Evolutionary conservation across 768 basidiomycete genomes (phyloP), one percentile per base, ranked within the genome.

Genomic region (Kwoniella sp.): DNA sequence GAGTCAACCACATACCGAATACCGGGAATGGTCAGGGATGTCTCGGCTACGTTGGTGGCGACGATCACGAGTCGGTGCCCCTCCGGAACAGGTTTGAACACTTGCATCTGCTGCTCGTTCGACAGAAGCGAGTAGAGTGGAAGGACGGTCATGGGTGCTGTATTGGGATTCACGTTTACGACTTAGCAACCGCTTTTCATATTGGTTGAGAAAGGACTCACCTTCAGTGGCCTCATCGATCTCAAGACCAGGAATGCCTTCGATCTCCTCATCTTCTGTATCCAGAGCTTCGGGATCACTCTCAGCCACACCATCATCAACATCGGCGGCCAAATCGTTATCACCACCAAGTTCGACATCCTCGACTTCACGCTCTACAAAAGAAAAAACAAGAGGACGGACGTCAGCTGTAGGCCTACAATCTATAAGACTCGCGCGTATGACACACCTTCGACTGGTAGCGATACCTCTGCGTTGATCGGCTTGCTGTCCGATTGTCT

Each of bases 1-100:
- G 90, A 90, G 77, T 99, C 95, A 29, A 99, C 87, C n/a, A 99
- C 95, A 81, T 99, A 99, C 17, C 91, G 90, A 73, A 99, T 94
- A 5, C 91, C 91, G 26, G 95, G 95, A 65, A 99, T 99, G 0
- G 95, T 98, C 31, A 98, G 83, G 7, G 95, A 96, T 0, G 95
- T 98, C 79, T 98, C 95, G 0, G 95, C 95, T 28, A 97, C 90
- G 77, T 98, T 97, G 1, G 95, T 98, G 1, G 95, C 87, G 4
- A 99, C 89, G 17, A 98, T 92, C 15, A 98, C 93, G 2, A 99
- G 85, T 37, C 96, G 90, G 65, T 84, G 82, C 4, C 89, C 90
- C 4, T 84, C 81, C 0, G 96, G 96, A 13, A 94, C 92, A 0
- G 88, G 83, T 65, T 88, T 83, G 77, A 99, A 99, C 1, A 97